These are phyloP conservation scores for Capsicum chinense DNA, from an alignment of 257 asterid species.

Conservation along the genomic window DNA sequence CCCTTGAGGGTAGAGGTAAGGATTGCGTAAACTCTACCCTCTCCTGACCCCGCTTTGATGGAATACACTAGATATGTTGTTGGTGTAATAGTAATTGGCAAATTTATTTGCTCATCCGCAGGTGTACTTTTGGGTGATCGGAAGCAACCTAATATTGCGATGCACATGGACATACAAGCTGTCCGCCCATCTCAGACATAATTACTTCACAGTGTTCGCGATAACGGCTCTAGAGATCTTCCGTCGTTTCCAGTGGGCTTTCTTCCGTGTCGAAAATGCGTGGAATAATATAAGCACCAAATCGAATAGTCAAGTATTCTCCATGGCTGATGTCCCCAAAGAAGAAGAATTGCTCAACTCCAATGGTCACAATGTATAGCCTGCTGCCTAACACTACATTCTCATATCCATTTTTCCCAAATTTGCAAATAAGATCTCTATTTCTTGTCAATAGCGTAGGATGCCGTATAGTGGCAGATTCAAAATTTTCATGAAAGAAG, in stretches of 20 bases:
- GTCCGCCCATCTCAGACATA: conserved; percentile 97
- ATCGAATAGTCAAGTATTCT: conserved; percentile 47
- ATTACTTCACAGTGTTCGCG: conserved; percentile 69
- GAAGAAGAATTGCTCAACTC: conserved; percentile 69
- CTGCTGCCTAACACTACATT: neutral
- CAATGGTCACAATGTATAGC: conserved; percentile 64
- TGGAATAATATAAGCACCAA: conserved; percentile 71
- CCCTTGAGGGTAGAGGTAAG: no score
- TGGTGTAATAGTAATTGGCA: no score
- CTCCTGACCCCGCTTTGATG: no score
- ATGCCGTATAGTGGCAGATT: neutral
- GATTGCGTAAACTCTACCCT: no score
- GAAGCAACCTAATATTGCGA: conserved; percentile 81
- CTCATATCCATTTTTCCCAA: conserved; percentile 23
- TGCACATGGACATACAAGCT: conserved; percentile 98
- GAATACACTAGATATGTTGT: no score
- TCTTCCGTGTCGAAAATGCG: conserved; percentile 91
- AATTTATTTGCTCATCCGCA: conserved; percentile 32
- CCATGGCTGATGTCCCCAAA: conserved; percentile 51
- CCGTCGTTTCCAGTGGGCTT: conserved; percentile 92
- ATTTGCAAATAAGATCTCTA: neutral
- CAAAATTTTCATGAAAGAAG: no score
- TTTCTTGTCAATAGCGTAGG: conserved; percentile 19
- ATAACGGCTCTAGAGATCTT: conserved; percentile 79
- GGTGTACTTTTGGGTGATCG: conserved; percentile 87